Percentiles rank a stretch among this genome's conserved stretches.
phyloP scores from a whole-genome alignment of 169 alveolate genomes.

The Plasmodium blacklocki region DNA sequence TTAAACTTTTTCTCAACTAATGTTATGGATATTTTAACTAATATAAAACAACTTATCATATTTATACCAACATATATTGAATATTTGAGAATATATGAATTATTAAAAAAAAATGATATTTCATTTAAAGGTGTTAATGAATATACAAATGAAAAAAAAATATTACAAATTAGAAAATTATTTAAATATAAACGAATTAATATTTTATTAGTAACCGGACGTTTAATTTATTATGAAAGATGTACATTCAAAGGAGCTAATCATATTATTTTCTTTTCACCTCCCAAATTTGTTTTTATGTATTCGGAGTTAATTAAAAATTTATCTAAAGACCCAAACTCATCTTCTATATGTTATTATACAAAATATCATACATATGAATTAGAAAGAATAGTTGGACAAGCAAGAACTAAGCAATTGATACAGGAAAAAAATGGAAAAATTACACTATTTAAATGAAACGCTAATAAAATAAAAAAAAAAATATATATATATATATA shows the following conservation, averaged over 20 bases:
- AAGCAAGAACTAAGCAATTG: constrained; percentile 63
- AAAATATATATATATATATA: neutral
- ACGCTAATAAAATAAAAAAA: neutral
- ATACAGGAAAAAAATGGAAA: constrained; percentile 79
- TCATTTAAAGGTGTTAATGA: constrained; percentile 72
- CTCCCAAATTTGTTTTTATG: constrained; percentile 64
- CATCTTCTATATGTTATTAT: constrained; percentile 80
- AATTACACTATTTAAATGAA: constrained; percentile 81
- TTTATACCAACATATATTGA: constrained; percentile 74
- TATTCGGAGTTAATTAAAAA: constrained; percentile 66
- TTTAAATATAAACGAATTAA: constrained; percentile 64
- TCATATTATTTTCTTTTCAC: constrained; percentile 64
- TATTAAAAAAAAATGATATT: constrained; percentile 67
- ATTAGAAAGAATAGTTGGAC: constrained; percentile 85
- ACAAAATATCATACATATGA: constrained; percentile 82
- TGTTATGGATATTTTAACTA: constrained; percentile 44
- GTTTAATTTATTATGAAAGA: constrained; percentile 67
- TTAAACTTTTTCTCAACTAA: constrained; percentile 46
- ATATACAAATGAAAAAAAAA: constrained; percentile 68
- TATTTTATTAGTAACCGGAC: constrained; percentile 61
- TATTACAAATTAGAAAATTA: constrained; percentile 35
- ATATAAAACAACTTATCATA: constrained; percentile 57
- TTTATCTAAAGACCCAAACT: constrained; percentile 21
- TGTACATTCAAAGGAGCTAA: constrained; percentile 72
- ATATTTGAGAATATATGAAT: constrained; percentile 40